Evolutionary conservation across 23 red algal genomes (phyloP).

Genomic region (Gracilaria caudata): DNA sequence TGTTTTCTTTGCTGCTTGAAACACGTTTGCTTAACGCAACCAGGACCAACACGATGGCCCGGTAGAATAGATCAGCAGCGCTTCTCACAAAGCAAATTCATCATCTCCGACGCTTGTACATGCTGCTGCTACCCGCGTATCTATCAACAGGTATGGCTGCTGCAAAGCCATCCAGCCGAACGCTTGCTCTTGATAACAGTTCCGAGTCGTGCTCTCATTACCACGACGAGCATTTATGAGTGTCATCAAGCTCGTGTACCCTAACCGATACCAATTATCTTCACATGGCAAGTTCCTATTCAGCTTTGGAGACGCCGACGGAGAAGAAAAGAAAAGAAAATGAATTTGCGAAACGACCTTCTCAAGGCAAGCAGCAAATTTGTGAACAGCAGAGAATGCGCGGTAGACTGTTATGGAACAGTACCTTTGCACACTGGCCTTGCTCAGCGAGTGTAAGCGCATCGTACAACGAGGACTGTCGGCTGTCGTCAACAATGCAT

Average conservation of each 20-base stretch:
- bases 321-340: not conserved
- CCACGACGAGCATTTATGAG: too few relatives aligned
- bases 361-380: not conserved
- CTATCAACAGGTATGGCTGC: not conserved
- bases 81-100: not conserved
- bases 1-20: not conserved
- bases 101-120: not conserved
- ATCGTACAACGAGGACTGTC: not conserved
- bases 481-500: conserved; percentile 33
- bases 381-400: not conserved
- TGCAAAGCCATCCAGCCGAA: not conserved
- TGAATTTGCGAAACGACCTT: not conserved
- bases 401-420: too few relatives aligned
- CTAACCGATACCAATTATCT: too few relatives aligned
- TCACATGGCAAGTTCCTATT: too few relatives aligned
- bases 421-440: too few relatives aligned
- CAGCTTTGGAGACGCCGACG: too few relatives aligned
- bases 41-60: not conserved
- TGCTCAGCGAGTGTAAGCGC: not conserved
- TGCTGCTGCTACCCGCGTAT: too few relatives aligned
- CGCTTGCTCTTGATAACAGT: not conserved
- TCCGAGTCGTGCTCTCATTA: too few relatives aligned
- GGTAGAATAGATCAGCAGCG: not conserved
- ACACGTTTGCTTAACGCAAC: not conserved
- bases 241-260: too few relatives aligned